Evolutionary conservation across 345 rosid species (phyloP).

Genomic region (Balakata baccata): DNA sequence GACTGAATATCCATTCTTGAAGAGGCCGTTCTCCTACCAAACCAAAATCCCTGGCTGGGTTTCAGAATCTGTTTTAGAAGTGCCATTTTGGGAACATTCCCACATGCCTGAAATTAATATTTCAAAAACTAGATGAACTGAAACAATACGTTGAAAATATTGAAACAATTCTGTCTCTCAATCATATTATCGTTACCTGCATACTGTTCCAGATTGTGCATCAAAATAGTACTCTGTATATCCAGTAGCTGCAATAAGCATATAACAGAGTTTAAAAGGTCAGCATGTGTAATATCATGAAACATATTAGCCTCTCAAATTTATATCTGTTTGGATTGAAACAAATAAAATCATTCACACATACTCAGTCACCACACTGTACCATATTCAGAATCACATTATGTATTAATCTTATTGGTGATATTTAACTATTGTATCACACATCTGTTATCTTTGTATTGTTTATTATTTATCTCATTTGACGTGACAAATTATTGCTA

Average conservation of each 20-base stretch:
- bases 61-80: conserved; percentile 65
- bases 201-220: conserved; percentile 60
- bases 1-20: not conserved
- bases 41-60: conserved; percentile 57
- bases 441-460: not conserved
- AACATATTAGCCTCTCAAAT: not conserved
- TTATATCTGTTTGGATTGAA: not conserved
- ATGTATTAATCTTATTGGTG: not conserved
- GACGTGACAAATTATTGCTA: not conserved
- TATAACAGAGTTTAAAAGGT: not conserved
- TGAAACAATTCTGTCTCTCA: not conserved
- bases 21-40: conserved; percentile 18
- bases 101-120: conserved; percentile 50
- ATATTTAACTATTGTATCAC: not conserved
- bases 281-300: not conserved
- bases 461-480: not conserved
- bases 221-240: conserved; percentile 82
- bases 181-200: conserved; percentile 48
- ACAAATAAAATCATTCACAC: not conserved
- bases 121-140: not conserved
- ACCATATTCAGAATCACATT: not conserved
- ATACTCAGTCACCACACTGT: not conserved
- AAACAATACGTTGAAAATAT: not conserved
- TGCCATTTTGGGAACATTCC: conserved; percentile 92
- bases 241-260: conserved; percentile 68